Percentiles rank a stretch among this genome's conserved stretches.
These are phyloP conservation scores for Aphanomyces stellatus DNA, from an alignment of 352 stramenopile species.

Conservation along the genomic window DNA sequence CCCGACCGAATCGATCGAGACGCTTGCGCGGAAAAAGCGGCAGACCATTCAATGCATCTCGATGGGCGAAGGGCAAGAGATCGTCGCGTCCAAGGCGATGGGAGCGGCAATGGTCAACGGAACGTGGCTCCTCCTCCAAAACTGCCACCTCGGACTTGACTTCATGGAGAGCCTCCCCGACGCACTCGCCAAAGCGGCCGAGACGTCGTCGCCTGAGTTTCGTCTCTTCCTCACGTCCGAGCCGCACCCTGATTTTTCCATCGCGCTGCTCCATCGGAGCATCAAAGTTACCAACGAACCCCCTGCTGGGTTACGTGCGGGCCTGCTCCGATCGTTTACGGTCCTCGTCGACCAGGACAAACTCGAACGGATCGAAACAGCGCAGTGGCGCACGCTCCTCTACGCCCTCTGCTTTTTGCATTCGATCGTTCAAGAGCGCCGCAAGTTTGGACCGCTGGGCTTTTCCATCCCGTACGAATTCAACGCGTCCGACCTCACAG, in stretches of 20 bases:
- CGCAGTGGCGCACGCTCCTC: slow-evolving; percentile 51
- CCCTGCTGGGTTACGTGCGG: slow-evolving; percentile 52
- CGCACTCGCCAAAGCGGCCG: slow-evolving; percentile 32
- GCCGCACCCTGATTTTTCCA: slow-evolving; percentile 51
- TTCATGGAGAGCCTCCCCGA: slow-evolving; percentile 63
- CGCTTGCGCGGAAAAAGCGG: slow-evolving; percentile 55
- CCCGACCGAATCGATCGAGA: slow-evolving; percentile 63
- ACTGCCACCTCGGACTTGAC: slow-evolving; percentile 59
- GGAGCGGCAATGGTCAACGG: slow-evolving; percentile 53
- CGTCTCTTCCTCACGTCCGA: slow-evolving; percentile 68
- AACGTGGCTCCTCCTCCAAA: slow-evolving; percentile 73
- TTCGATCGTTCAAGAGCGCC: slow-evolving; percentile 58
- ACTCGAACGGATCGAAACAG: slow-evolving; percentile 57
- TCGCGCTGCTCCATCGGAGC: slow-evolving; percentile 48
- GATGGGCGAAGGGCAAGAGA: slow-evolving; percentile 70
- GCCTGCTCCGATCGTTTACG: slow-evolving; percentile 58
- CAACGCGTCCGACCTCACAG: slow-evolving; percentile 59
- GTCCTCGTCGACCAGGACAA: slow-evolving; percentile 76
- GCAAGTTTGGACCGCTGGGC: slow-evolving; percentile 67
- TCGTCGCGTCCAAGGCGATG: slow-evolving; percentile 47
- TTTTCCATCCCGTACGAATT: slow-evolving; percentile 76
- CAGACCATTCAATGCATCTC: slow-evolving; percentile 62
- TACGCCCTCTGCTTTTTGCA: slow-evolving; percentile 74
- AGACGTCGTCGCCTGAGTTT: slow-evolving; percentile 39
- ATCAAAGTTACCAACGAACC: slow-evolving; percentile 77